A percentile compares a stretch with the other conserved stretches of the same genome.
Conservation (phyloP, 2,329 filamentous ascomycete genomes). For the Spiromastix sp. region DNA sequence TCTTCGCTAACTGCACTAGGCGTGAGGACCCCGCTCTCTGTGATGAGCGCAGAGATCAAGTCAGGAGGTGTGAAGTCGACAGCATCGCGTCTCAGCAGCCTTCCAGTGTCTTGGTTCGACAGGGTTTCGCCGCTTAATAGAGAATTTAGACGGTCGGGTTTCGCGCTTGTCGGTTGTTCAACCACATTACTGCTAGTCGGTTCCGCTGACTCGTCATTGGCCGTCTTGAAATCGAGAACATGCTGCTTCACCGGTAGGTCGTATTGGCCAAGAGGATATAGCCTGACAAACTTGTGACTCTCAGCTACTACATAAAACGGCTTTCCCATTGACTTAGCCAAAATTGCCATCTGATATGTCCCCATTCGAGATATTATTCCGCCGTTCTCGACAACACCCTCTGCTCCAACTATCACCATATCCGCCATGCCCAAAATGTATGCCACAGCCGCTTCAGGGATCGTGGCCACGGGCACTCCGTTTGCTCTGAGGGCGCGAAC, state of each 20-base stretch:
- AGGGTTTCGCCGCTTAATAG: slow-evolving; percentile 11
- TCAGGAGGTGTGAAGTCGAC: slow-evolving; percentile 47
- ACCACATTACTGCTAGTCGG: slow-evolving; percentile 1
- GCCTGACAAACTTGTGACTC: slow-evolving; percentile 90
- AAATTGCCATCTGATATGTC: slow-evolving; percentile 71
- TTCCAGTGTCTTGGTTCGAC: neutral
- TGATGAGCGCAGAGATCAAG: slow-evolving; percentile 54
- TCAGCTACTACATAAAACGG: slow-evolving; percentile 88
- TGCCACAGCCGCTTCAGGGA: slow-evolving; percentile 64
- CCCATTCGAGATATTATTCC: slow-evolving; percentile 85
- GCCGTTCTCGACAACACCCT: slow-evolving; percentile 89
- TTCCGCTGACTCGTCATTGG: slow-evolving; percentile 35
- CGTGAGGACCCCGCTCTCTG: slow-evolving; percentile 52
- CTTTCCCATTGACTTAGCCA: slow-evolving; percentile 62
- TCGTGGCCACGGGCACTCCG: slow-evolving; percentile 73
- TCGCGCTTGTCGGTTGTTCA: neutral
- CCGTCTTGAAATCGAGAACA: slow-evolving; percentile 61
- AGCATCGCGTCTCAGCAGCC: slow-evolving; percentile 12
- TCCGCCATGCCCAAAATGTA: slow-evolving; percentile 69
- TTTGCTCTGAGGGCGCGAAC: slow-evolving; percentile 60
- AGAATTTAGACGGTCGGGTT: slow-evolving; percentile 8
- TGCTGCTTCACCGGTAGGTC: slow-evolving; percentile 72
- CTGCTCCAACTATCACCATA: slow-evolving; percentile 55
- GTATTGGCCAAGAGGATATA: slow-evolving; percentile 72
- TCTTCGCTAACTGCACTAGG: slow-evolving; percentile 57